Base-by-base conservation (phyloP, 78 protist genomes). In the Isochrysis galbana region DNA sequence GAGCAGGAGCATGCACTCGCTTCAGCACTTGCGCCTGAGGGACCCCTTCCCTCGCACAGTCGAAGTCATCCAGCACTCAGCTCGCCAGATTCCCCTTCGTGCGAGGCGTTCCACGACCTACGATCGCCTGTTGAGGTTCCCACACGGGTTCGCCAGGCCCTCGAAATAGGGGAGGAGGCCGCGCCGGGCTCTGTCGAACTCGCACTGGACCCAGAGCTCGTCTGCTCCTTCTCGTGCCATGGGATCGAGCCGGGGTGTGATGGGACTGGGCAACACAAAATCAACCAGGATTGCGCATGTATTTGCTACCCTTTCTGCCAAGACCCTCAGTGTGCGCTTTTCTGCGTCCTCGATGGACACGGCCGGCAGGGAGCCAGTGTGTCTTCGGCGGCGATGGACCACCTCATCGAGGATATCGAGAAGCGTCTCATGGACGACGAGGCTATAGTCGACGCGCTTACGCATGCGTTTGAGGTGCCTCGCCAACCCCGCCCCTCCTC, bases 201-300 rank as follows among this genome's bases (percentile, higher is more conserved):
- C 72, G 45, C 41, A 10, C 19, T 34, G 39, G n/a, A 19, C n/a
- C 80, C 80, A 36, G 34, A 5, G n/a, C n/a, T 70, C 11, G 80
- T 70, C 80, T 5, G 80, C 80, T n/a, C 41, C 80, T 70, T 70
- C 80, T 34, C 42, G n/a, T 70, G 80, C 80, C 80, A 70, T 41
- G 80, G 80, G 45, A 34, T 70, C 41, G 80, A 70, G n/a, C 41
- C 42, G 29, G 1, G 4, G 14, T 3, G 1, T 36, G 39, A 29
- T 2, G 22, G 22, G 39, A 70, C 74, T 67, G 36, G 36, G 38
- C 74, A 26, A 2, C 74, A 26, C 32, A 26, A 11, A 11, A 11
- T 26, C 34, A 70, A 70, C 80, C 80, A 70, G 41, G 80, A 70
- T 34, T 70, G 80, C 80, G 80, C 80, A 4, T 70, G 80, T 17